Evolutionary conservation across 148 eudicot genomes (phyloP).

Genomic region (Suaeda aralocaspica): DNA sequence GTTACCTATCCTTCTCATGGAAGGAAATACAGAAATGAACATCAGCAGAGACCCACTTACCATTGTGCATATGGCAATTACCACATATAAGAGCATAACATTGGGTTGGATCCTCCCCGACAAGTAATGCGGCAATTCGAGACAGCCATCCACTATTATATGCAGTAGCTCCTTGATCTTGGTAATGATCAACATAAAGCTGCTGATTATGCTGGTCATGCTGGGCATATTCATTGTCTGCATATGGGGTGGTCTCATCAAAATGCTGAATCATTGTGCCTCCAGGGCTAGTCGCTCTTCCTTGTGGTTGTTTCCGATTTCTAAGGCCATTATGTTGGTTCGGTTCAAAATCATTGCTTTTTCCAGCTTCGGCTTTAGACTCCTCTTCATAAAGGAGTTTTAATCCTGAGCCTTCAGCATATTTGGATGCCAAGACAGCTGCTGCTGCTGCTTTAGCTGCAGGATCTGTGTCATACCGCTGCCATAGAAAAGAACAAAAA

Average conservation of each 20-base stretch:
- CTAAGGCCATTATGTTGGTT: slow-evolving; percentile 63
- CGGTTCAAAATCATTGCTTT: slow-evolving; percentile 59
- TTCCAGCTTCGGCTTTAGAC: slow-evolving; percentile 38
- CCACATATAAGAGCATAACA: slow-evolving; percentile 93
- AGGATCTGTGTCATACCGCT: slow-evolving; percentile 95
- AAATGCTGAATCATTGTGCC: slow-evolving; percentile 32
- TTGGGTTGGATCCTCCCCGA: slow-evolving; percentile 95
- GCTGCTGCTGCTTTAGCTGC: slow-evolving; percentile 99
- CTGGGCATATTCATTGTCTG: slow-evolving; percentile 36
- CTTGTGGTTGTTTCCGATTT: slow-evolving; percentile 52
- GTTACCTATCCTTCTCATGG: background rate
- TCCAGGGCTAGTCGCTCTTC: slow-evolving; percentile 39
- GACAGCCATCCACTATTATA: slow-evolving; percentile 80
- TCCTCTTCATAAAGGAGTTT: slow-evolving; percentile 69
- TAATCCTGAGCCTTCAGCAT: slow-evolving; percentile 86
- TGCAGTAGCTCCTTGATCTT: slow-evolving; percentile 44
- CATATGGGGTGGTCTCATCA: slow-evolving; percentile 34
- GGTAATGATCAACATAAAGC: slow-evolving; percentile 61
- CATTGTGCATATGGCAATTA: slow-evolving; percentile 95
- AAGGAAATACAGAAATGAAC: background rate
- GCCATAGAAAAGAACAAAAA: slow-evolving; percentile 29
- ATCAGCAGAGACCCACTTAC: slow-evolving; percentile 36
- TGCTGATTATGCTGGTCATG: slow-evolving; percentile 44
- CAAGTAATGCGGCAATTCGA: slow-evolving; percentile 82
- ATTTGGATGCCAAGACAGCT: slow-evolving; percentile 77